Conservation (phyloP, 2,329 filamentous ascomycete species). For the Ceratocystis colombiana region DNA sequence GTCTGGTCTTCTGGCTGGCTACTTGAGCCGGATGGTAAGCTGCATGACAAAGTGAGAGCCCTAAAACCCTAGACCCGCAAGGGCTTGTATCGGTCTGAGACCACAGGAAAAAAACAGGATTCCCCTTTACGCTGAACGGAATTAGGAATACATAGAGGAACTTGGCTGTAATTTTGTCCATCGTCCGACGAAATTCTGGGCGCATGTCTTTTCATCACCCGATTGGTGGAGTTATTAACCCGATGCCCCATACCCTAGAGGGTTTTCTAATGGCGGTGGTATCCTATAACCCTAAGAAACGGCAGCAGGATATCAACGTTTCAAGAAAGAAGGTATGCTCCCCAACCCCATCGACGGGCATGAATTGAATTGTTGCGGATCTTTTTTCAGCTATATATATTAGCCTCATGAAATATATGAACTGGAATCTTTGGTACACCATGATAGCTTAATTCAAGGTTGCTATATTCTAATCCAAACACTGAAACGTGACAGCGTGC, state of each 20-base stretch:
- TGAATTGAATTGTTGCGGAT: neutral
- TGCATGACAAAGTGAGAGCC: neutral
- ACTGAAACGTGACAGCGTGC: constrained; percentile 1
- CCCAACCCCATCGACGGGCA: neutral
- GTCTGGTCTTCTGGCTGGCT: too few relatives aligned
- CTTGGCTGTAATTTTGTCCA: too few relatives aligned
- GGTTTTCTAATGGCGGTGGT: too few relatives aligned
- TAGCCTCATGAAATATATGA: neutral
- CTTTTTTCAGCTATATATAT: neutral
- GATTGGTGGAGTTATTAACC: too few relatives aligned
- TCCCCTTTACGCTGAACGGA: neutral
- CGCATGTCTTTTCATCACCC: too few relatives aligned
- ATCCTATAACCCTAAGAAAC: too few relatives aligned
- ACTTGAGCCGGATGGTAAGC: neutral
- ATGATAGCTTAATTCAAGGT: neutral
- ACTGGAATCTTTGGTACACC: neutral
- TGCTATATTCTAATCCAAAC: neutral
- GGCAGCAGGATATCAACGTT: too few relatives aligned
- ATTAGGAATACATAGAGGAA: too few relatives aligned
- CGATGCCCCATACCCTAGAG: too few relatives aligned
- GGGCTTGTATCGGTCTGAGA: constrained; percentile 2
- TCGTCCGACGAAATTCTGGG: too few relatives aligned
- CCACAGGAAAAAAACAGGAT: neutral
- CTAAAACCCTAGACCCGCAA: neutral
- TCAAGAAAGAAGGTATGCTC: too few relatives aligned